These are phyloP conservation scores for Geotrichum klebahnii DNA, from an alignment of 1,139 yeast species.

Conservation along the genomic window DNA sequence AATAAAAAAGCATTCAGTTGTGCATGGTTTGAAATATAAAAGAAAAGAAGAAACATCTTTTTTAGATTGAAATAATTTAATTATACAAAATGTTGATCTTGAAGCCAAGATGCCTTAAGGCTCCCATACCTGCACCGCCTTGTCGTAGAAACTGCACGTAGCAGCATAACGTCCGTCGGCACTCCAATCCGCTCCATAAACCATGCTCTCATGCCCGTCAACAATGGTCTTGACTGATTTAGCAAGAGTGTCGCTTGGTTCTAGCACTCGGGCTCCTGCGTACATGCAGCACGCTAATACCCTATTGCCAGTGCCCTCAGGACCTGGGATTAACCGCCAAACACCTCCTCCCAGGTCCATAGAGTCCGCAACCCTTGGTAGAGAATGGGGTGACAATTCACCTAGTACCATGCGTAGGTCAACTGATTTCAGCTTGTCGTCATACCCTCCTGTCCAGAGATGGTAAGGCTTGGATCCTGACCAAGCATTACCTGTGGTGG, in stretches of 20 bases:
- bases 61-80: neutral
- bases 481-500: constrained; percentile 29
- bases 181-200: constrained; percentile 92
- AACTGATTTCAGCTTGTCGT: constrained; percentile 65
- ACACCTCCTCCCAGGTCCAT: constrained; percentile 85
- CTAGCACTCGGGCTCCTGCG: constrained; percentile 76
- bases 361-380: constrained; percentile 46
- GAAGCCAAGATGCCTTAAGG: constrained; percentile 8
- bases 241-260: constrained; percentile 40
- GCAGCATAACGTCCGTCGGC: constrained; percentile 47
- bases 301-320: constrained; percentile 38
- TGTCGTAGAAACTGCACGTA: constrained; percentile 90
- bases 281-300: constrained; percentile 88
- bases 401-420: constrained; percentile 60
- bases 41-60: too few species aligned
- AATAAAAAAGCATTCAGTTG: too few species aligned
- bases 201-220: constrained; percentile 82
- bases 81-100: neutral
- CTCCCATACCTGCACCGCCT: constrained; percentile 58
- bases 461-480: constrained; percentile 21
- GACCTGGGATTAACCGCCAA: constrained; percentile 78
- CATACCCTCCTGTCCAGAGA: constrained; percentile 89
- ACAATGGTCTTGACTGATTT: constrained; percentile 50
- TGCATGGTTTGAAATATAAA: too few species aligned
- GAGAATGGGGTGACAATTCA: constrained; percentile 43